Percentiles rank a stretch among this genome's conserved stretches.
These are phyloP conservation scores for Lepiota subincarnata DNA, from an alignment of 768 basidiomycete genomes.

Conservation along the genomic window DNA sequence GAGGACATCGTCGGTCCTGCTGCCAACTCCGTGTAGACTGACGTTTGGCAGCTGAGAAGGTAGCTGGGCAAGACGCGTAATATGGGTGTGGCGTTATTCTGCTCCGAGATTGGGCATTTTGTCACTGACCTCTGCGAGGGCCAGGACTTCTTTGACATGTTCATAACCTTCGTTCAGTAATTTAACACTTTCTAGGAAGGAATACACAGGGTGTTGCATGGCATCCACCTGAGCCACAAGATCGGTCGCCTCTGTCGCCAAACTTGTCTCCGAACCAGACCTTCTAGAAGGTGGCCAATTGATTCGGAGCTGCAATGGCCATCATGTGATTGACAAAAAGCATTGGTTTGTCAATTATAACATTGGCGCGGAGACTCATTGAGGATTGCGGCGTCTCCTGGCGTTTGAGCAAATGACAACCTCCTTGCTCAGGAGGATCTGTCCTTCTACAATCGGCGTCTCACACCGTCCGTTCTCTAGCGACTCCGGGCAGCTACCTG, in stretches of 20 bases:
- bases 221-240: no score
- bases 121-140: no score
- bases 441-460: neutral
- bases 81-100: no score
- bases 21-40: neutral
- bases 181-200: neutral
- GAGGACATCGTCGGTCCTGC: neutral
- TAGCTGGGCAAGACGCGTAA: neutral
- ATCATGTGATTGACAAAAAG: conserved; percentile 5
- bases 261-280: no score
- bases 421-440: neutral
- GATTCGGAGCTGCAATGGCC: conserved; percentile 6
- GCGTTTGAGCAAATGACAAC: neutral
- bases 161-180: neutral
- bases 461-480: neutral
- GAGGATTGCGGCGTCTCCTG: neutral
- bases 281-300: neutral
- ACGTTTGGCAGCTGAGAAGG: neutral
- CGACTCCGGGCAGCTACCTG: neutral
- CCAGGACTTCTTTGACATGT: no score
- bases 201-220: neutral
- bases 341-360: conserved; percentile 1
- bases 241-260: no score
- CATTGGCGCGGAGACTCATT: conserved; percentile 12
- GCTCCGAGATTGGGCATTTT: no score